Conservation (phyloP, 2,329 filamentous ascomycete genomes). For the Chalaropsis thielavioides region DNA sequence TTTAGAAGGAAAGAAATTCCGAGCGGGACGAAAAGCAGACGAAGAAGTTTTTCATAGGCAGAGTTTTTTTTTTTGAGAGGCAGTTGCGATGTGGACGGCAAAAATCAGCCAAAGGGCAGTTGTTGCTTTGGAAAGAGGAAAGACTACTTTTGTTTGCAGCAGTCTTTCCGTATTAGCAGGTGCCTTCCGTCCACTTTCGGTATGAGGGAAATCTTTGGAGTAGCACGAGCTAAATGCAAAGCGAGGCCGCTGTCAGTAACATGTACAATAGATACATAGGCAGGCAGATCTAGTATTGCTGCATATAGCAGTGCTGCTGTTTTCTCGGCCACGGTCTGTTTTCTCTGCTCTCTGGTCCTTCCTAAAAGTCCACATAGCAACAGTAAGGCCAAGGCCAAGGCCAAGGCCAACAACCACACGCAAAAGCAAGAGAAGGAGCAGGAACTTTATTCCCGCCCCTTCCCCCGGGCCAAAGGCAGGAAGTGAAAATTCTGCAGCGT, state of each 20-base stretch:
- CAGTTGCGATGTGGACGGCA: not conserved
- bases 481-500: not conserved
- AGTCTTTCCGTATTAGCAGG: not conserved
- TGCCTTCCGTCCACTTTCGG: not conserved
- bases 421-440: not conserved
- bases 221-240: not conserved
- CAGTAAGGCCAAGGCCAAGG: not conserved
- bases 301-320: not conserved
- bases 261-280: too few relatives aligned
- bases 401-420: too few relatives aligned
- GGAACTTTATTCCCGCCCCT: not conserved
- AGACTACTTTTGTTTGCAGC: not conserved
- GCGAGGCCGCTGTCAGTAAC: too few relatives aligned
- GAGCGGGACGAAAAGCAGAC: too few relatives aligned
- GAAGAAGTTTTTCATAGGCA: not conserved
- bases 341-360: not conserved
- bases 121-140: not conserved
- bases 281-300: too few relatives aligned
- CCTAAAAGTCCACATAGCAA: not conserved
- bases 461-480: not conserved
- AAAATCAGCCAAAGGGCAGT: not conserved
- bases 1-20: too few relatives aligned
- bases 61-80: not conserved
- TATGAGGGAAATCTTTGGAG: slow-evolving; percentile 7
- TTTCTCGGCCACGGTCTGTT: not conserved